Percentiles rank a stretch among this genome's conserved stretches.
phyloP scores from a whole-genome alignment of 192 early-diverging fungal genomes.

The Coemansia sp. region DNA sequence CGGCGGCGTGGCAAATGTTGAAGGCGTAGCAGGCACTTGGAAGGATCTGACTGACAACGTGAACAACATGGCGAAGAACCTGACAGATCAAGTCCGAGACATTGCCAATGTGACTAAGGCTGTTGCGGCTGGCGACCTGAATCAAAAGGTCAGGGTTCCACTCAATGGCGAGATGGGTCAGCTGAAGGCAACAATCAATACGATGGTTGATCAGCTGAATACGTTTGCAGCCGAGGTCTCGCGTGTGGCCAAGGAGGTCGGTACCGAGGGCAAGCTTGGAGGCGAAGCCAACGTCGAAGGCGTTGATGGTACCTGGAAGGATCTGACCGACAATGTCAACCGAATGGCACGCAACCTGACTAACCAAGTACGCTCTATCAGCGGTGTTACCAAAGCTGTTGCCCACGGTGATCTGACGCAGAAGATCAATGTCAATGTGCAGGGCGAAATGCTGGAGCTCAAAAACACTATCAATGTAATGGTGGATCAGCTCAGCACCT shows the following conservation, averaged over 20 bases:
- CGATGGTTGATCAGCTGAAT: slow-evolving; percentile 68
- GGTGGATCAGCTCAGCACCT: slow-evolving; percentile 61
- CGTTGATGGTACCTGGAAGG: slow-evolving; percentile 71
- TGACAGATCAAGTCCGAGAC: slow-evolving; percentile 64
- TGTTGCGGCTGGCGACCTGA: slow-evolving; percentile 60
- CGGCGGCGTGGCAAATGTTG: slow-evolving; percentile 60
- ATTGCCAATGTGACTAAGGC: slow-evolving; percentile 65
- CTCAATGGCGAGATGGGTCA: slow-evolving; percentile 61
- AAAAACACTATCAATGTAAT: slow-evolving; percentile 67
- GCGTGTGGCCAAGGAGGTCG: slow-evolving; percentile 67
- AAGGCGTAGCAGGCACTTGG: slow-evolving; percentile 63
- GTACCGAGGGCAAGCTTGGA: slow-evolving; percentile 69
- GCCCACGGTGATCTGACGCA: slow-evolving; percentile 67
- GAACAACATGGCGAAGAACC: slow-evolving; percentile 66
- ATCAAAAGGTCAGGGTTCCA: slow-evolving; percentile 54
- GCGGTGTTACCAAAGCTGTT: slow-evolving; percentile 67
- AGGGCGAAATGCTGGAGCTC: slow-evolving; percentile 66
- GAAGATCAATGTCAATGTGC: slow-evolving; percentile 57
- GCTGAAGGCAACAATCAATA: slow-evolving; percentile 63
- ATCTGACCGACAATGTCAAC: slow-evolving; percentile 74
- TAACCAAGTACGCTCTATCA: slow-evolving; percentile 68
- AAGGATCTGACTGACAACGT: slow-evolving; percentile 65
- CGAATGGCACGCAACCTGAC: slow-evolving; percentile 70
- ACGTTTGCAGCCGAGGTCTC: slow-evolving; percentile 71
- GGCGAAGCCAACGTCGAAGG: slow-evolving; percentile 65